Evolutionary conservation across 352 stramenopile species (phyloP).

Genomic region (Phytophthora rubi): DNA sequence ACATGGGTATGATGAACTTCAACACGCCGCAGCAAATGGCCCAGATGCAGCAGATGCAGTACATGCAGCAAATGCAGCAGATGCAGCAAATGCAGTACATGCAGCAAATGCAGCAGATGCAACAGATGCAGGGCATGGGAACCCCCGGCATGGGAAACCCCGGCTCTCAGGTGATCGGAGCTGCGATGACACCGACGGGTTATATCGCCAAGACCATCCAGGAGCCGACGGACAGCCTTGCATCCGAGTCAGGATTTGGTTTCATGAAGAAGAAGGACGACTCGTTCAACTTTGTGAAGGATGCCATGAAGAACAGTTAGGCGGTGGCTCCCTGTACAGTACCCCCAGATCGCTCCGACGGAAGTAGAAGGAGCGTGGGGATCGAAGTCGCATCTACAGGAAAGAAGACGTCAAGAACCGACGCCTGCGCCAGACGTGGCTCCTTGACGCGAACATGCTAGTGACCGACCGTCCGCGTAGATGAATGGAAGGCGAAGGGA

Average conservation of each 20-base stretch:
- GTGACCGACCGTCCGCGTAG: slow-evolving; percentile 31
- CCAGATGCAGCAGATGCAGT: slow-evolving; percentile 71
- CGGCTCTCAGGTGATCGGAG: slow-evolving; percentile 81
- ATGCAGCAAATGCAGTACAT: slow-evolving; percentile 78
- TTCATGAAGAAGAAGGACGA: slow-evolving; percentile 91
- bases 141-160: slow-evolving; percentile 34
- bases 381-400: slow-evolving; percentile 39
- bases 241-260: slow-evolving; percentile 74
- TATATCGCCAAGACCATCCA: slow-evolving; percentile 92
- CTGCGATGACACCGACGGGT: slow-evolving; percentile 81
- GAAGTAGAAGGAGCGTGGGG: slow-evolving; percentile 34
- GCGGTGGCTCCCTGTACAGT: slow-evolving; percentile 54
- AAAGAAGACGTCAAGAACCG: slow-evolving; percentile 27
- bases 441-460: slow-evolving; percentile 21
- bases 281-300: slow-evolving; percentile 91
- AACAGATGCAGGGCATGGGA: slow-evolving; percentile 53
- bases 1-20: slow-evolving; percentile 74
- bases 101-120: slow-evolving; percentile 76
- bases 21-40: slow-evolving; percentile 57
- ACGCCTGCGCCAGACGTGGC: slow-evolving; percentile 10
- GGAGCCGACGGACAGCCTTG: slow-evolving; percentile 73
- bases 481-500: slow-evolving; percentile 32
- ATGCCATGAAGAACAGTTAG: slow-evolving; percentile 90
- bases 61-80: slow-evolving; percentile 69
- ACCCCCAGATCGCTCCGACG: slow-evolving; percentile 42